Conservation (phyloP, 225 moss, liverwort and hornwort genomes). For the Antitrichia curtipendula region DNA sequence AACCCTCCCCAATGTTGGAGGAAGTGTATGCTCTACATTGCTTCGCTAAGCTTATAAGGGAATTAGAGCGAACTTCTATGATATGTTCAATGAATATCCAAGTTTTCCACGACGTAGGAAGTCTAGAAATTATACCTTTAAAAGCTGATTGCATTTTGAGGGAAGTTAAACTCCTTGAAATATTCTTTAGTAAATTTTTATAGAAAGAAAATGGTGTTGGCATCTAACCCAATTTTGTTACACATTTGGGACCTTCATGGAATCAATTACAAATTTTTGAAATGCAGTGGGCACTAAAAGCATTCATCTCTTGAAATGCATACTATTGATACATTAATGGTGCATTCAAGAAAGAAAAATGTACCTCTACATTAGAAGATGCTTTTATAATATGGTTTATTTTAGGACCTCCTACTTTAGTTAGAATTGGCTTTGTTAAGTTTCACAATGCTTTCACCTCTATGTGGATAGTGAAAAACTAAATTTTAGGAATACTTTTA, state of each 20-base stretch:
- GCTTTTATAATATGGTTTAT: accelerated
- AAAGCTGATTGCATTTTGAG: neutral
- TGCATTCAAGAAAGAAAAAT: neutral
- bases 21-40: too few species aligned
- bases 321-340: neutral
- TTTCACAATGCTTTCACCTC: neutral
- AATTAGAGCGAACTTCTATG: neutral
- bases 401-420: neutral
- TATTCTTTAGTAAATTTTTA: neutral
- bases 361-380: neutral
- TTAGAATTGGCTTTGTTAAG: neutral
- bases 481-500: neutral
- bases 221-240: neutral
- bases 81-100: neutral
- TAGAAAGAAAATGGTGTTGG: neutral
- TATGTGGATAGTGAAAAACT: neutral
- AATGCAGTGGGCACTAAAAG: neutral
- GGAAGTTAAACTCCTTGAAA: neutral
- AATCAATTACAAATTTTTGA: neutral
- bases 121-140: neutral
- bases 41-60: too few species aligned
- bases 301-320: accelerated
- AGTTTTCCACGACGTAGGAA: neutral
- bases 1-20: too few species aligned
- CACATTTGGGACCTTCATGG: accelerated